Percentiles rank a stretch among this genome's conserved stretches.
phyloP scores from a whole-genome alignment of 768 basidiomycete genomes.

The Glaciozyma antarctica region DNA sequence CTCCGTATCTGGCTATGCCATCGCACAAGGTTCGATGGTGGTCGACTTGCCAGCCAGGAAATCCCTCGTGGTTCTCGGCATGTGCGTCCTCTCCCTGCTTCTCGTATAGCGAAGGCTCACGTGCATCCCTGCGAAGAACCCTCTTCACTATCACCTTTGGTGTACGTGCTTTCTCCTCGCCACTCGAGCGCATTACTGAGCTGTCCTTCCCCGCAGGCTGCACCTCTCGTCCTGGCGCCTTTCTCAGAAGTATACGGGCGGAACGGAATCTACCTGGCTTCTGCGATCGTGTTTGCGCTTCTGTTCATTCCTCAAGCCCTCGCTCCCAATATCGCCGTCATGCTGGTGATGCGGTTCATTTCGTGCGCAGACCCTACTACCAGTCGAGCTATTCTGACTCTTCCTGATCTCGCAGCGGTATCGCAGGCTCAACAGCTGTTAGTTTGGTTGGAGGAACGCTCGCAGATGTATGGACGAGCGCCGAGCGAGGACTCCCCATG shows the following conservation, averaged over 20 bases:
- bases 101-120: background rate
- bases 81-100: background rate
- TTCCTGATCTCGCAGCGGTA: conserved; percentile 25
- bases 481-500: conserved; percentile 60
- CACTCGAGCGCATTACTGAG: background rate
- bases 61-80: background rate
- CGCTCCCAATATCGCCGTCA: conserved; percentile 38
- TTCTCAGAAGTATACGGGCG: conserved; percentile 29
- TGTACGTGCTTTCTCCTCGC: conserved; percentile 13
- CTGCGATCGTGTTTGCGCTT: conserved; percentile 31
- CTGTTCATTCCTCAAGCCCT: conserved; percentile 33
- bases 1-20: conserved; percentile 32
- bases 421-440: conserved; percentile 36
- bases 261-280: conserved; percentile 18
- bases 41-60: background rate
- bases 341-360: conserved; percentile 40
- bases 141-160: conserved; percentile 33
- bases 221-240: conserved; percentile 37
- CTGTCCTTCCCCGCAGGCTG: background rate
- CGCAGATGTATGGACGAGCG: conserved; percentile 39
- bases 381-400: background rate
- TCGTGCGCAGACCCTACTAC: background rate
- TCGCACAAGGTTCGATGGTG: conserved; percentile 13
- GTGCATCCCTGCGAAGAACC: background rate
- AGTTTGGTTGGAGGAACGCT: conserved; percentile 42